A percentile compares a stretch with the other conserved stretches of the same genome.
Evolutionary conservation across 2,329 filamentous ascomycete species (phyloP).

Genomic region (Ophiostoma perfectum): DNA sequence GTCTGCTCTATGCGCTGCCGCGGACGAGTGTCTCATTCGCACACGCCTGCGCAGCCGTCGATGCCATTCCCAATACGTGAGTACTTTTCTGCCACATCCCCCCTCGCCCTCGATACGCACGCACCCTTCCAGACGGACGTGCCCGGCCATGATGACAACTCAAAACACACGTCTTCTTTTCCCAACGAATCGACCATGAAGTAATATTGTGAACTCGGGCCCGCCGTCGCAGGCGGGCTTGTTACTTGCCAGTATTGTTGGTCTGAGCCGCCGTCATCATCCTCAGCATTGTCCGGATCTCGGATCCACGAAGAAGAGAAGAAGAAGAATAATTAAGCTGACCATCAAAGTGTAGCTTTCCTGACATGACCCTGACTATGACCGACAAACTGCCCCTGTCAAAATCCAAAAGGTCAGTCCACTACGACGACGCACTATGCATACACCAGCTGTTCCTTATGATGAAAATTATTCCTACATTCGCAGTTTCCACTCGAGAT

Average conservation of each 20-base stretch:
- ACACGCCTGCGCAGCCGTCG: not conserved
- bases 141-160: constrained; percentile 64
- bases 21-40: not conserved
- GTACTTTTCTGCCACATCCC: not conserved
- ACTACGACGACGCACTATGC: constrained; percentile 6
- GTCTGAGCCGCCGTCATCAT: constrained; percentile 25
- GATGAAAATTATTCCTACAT: constrained; percentile 72
- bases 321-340: not conserved
- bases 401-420: not conserved
- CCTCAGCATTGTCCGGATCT: not conserved
- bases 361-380: too few species aligned
- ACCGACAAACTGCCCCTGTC: too few species aligned
- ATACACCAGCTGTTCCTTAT: constrained; percentile 38
- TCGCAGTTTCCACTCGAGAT: constrained; percentile 84
- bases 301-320: not conserved
- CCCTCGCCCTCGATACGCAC: not conserved
- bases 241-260: constrained; percentile 83
- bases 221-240: constrained; percentile 54
- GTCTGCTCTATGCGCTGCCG: not conserved
- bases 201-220: constrained; percentile 62
- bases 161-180: constrained; percentile 70
- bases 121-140: constrained; percentile 7
- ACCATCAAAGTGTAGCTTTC: not conserved
- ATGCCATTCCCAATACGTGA: constrained; percentile 14
- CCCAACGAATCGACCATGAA: constrained; percentile 84